Evolutionary conservation across 2,329 filamentous ascomycete species (phyloP).

Genomic region (Lachnellula suecica): DNA sequence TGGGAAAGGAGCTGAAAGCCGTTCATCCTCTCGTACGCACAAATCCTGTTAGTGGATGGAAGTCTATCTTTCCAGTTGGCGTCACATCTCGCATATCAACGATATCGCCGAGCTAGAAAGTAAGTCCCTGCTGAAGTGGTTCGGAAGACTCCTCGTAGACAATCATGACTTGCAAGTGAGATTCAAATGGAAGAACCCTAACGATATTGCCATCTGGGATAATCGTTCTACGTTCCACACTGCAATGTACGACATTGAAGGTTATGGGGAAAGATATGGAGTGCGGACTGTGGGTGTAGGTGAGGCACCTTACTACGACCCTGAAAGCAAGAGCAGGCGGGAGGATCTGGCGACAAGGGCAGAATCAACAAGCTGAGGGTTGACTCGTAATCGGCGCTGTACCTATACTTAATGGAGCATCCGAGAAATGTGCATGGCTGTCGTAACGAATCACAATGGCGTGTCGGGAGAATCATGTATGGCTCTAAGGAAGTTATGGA

Average conservation of each 20-base stretch:
- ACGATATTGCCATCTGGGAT: constrained; percentile 52
- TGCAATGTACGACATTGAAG: constrained; percentile 52
- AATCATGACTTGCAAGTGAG: constrained; percentile 56
- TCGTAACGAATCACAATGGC: no score
- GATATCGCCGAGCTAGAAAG: constrained; percentile 49
- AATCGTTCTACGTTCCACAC: constrained; percentile 53
- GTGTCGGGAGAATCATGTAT: no score
- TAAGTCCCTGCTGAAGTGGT: constrained; percentile 49
- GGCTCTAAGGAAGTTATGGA: no score
- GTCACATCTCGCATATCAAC: constrained; percentile 51
- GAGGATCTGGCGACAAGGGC: constrained; percentile 35
- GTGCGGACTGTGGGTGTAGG: constrained; percentile 48
- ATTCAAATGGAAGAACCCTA: constrained; percentile 30
- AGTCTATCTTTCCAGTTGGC: constrained; percentile 52
- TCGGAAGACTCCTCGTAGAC: constrained; percentile 48
- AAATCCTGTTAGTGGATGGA: constrained; percentile 58
- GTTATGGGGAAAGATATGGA: constrained; percentile 43
- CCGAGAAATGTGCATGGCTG: no score
- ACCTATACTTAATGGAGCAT: no score
- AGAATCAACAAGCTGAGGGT: background rate
- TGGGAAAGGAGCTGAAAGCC: constrained; percentile 46
- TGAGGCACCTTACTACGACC: constrained; percentile 49
- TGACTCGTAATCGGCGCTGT: no score
- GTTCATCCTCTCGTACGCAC: constrained; percentile 55
- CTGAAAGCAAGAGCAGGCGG: constrained; percentile 41